Percentiles rank a stretch among this genome's conserved stretches.
phyloP scores from a whole-genome alignment of 345 rosid genomes.

The Pistacia integerrima region DNA sequence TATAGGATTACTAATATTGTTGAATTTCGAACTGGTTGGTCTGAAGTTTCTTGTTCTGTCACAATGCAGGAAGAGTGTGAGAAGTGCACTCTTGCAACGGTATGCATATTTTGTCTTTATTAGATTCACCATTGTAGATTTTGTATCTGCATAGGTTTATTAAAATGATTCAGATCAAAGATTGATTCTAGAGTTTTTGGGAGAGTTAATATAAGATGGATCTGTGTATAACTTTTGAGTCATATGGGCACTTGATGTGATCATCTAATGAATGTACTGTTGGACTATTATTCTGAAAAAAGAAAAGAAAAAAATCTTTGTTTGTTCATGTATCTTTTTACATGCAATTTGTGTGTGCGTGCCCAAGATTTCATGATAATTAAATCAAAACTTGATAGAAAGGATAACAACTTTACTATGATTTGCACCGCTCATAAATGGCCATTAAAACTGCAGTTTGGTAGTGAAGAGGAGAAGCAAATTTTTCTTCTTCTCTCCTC shows the following conservation, averaged over 20 bases:
- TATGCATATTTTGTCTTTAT: slow-evolving; percentile 16
- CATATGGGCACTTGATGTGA: background rate
- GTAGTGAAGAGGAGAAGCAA: background rate
- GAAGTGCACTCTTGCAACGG: slow-evolving; percentile 28
- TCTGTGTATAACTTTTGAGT: background rate
- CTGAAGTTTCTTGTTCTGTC: slow-evolving; percentile 9
- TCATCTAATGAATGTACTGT: background rate
- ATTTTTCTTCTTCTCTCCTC: background rate
- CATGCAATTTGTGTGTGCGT: background rate
- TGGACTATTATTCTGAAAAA: background rate
- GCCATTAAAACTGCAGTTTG: background rate
- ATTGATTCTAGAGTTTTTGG: background rate
- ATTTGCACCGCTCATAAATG: background rate
- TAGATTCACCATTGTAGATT: background rate
- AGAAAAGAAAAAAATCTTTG: background rate
- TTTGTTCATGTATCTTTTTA: background rate
- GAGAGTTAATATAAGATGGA: background rate
- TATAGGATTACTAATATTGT: background rate
- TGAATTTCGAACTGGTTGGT: background rate
- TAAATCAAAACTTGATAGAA: background rate
- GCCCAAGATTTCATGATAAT: background rate
- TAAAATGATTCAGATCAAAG: background rate
- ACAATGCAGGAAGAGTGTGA: slow-evolving; percentile 36
- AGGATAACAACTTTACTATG: background rate
- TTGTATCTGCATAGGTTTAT: background rate